Evolutionary conservation across 306 rosid genomes (phyloP), one percentile per base, ranked within the genome.

Genomic region (Arachis hypogaea): DNA sequence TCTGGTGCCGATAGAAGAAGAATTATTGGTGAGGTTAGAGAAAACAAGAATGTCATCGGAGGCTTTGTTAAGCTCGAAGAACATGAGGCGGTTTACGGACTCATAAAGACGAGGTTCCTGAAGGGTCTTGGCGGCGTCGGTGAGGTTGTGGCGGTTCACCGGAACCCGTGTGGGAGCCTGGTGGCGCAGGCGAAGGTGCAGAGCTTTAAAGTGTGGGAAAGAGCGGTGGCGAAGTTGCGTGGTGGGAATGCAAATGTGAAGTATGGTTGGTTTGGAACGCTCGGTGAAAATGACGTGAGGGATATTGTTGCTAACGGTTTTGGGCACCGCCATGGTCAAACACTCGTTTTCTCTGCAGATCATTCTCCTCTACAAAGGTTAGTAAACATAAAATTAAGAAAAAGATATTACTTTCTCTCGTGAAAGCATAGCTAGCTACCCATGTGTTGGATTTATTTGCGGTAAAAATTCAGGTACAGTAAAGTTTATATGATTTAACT

Each of bases 221-320:
- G 51, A 61, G 98, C 99, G 3, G 66, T 78, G 12, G 87, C 67
- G n/a, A 83, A 60, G n/a, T 82, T 78, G 6, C 82, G 85, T 10
- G 79, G 72, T 3, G 98, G 97, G 0, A 46, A 84, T 69, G 89
- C 98, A 12, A 88, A 88, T 38, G 82, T 90, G 2, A 88, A 77
- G 63, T 90, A 90, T 41, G 96, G 90, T 65, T 95, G 99, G 99
- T 88, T 67, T n/a, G 82, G 85, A 0, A 49, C 87, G 40, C 72
- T 83, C 3, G 87, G 86, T 0, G 73, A 69, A 8, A 69, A 79
- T 1, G 97, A 92, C 54, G 57, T 95, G 1, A 66, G 58, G 9
- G 75, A 74, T 5, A 80, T 95, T 57, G n/a, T 86, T 59, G 76
- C 80, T 8, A 85, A 86, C 64, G 99, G 99, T 44, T 95, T 95